Evolutionary conservation across 202 grass and related monocot genomes (phyloP).

Genomic region (Panicum virgatum): DNA sequence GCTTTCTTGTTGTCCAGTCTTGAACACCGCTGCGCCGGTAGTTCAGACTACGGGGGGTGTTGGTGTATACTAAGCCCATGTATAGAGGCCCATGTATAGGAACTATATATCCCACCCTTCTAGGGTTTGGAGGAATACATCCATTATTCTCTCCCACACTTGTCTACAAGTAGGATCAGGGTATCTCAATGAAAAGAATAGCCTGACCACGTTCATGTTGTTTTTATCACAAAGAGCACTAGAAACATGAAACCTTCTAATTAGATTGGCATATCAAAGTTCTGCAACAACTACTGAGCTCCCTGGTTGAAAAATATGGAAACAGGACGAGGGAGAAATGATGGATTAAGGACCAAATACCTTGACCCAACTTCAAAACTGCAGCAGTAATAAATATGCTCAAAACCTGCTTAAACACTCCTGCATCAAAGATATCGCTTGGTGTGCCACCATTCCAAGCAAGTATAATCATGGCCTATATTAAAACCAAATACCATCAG

Average conservation of each 20-base stretch:
- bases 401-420: conserved; percentile 88
- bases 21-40: too few species aligned
- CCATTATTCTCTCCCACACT: too few species aligned
- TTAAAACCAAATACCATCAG: conserved; percentile 37
- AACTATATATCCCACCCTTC: too few species aligned
- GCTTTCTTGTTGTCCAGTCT: too few species aligned
- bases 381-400: conserved; percentile 95
- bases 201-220: background rate
- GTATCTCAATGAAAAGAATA: background rate
- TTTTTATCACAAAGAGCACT: background rate
- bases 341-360: conserved; percentile 33
- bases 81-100: too few species aligned
- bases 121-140: too few species aligned
- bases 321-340: background rate
- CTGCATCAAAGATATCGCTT: conserved; percentile 80
- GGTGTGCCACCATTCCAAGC: conserved; percentile 96
- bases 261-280: too few species aligned
- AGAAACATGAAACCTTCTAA: background rate
- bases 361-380: conserved; percentile 84
- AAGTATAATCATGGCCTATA: conserved; percentile 92
- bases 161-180: too few species aligned
- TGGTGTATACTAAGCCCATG: too few species aligned
- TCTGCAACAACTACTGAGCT: conserved; percentile 22
- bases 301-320: conserved; percentile 5
- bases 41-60: too few species aligned